Base-by-base conservation (phyloP, 352 stramenopile species). In the Pythium insidiosum region DNA sequence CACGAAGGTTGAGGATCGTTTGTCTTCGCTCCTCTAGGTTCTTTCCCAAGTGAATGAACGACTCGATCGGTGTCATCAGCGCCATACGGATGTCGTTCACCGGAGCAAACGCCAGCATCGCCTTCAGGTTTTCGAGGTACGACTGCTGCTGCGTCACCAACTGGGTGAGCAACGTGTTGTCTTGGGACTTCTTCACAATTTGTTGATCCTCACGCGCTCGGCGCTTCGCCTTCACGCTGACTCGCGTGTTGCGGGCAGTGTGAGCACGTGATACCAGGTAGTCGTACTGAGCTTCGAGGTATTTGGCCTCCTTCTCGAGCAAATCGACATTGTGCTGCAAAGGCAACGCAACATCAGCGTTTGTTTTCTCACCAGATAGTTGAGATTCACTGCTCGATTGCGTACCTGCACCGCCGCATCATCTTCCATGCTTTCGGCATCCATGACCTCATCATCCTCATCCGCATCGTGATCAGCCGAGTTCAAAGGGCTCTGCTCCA, bases 41-140 rank as follows among this genome's bases (percentile, higher is more conserved):
- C 9, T 54, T 64, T 4, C 67, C 67, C 0, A 86, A 51, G 20
- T 67, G 76, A 47, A 89, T 84, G 45, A 80, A 88, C 43, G 71
- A 75, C 49, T 86, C 76, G 47, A 89, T 85, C 1, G 73, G 73
- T 0, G 76, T 89, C 73, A 86, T 86, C n/a, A 89, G 34, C 13
- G 76, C 75, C 55, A 86, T 74, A 30, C 73, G 72, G 36, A 60
- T 60, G 40, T 85, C 75, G 47, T 73, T 82, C 25, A 88, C 75
- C 1, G 75, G 75, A n/a, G 75, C 75, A 34, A 88, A 78, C 21
- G 70, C 61, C 5, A 88, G 59, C 75, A 88, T 88, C 35, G 75
- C 75, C 58, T 78, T 76, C 28, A 88, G 80, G 50, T 88, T 88
- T 41, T 88, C 72, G 36, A 78, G 56, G 34, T 88, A 88, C 15